Base-by-base conservation (phyloP, 331 rosid genomes). In the Phaseolus coccineus region DNA sequence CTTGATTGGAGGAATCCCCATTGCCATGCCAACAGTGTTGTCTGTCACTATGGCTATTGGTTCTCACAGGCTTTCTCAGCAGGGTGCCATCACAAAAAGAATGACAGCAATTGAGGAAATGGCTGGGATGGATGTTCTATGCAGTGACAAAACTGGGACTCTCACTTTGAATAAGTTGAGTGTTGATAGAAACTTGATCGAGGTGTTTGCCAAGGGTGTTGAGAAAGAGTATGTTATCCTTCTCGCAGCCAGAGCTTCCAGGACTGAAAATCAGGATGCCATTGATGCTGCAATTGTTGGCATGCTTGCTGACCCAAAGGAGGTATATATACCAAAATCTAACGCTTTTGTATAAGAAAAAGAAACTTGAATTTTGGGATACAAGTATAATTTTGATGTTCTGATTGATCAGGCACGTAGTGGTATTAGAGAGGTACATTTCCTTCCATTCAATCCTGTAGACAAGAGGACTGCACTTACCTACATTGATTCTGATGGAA, bases 141-240 rank as follows among this genome's bases (percentile, higher is more conserved):
- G 96, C 81, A 89, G 93, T 84, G 96, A 91, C 81, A 91, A 91
- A 84, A 91, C 96, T 12, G 93, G 93, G 19, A 91, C 96, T 55
- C 89, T 91, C 67, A 86, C 89, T 3, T 31, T 86, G 35, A 86
- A 86, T 58, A 83, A 82, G 71, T 79, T 86, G 3, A 86, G 70
- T 51, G 89, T 86, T 42, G 89, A 86, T 27, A 82, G 7, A 62
- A 86, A 58, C 87, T 71, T 82, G 84, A 66, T 86, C 65, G 89
- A 86, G 77, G 85, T 86, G 37, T 76, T 86, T 76, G 74, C 84
- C 25, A 76, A 76, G 71, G 86, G 86, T 37, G 62, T 85, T 25
- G 88, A 85, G 75, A 85, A 85, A 78, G 87, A 86, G 1, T 8
- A 12, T 51, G 82, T 86, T 52, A 79, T 82, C 33, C 89, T 86